A percentile compares a stretch with the other conserved stretches of the same genome.
Evolutionary conservation across 2,329 filamentous ascomycete species (phyloP).

Genomic region (Trichothecium roseum): DNA sequence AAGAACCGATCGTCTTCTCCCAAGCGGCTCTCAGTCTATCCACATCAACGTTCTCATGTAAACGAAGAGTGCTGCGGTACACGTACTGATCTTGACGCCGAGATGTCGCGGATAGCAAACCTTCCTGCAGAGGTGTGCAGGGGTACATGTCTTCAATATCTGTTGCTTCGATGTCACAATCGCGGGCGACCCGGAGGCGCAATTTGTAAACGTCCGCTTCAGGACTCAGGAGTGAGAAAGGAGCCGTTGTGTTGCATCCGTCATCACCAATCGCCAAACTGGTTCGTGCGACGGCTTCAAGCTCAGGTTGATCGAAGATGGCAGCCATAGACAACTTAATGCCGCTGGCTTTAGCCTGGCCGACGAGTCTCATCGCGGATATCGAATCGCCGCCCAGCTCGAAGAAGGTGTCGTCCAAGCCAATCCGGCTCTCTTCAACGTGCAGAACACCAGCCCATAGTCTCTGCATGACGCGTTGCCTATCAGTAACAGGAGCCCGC

Average conservation of each 20-base stretch:
- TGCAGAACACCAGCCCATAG: constrained; percentile 8
- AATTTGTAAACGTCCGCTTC: constrained; percentile 11
- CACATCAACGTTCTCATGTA: constrained; percentile 5
- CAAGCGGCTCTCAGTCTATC: constrained; percentile 7
- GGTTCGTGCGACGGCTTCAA: not conserved
- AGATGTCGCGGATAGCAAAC: constrained; percentile 19
- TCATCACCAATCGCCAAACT: constrained; percentile 4
- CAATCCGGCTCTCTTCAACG: constrained; percentile 2
- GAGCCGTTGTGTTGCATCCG: constrained; percentile 6
- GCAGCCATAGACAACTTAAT: constrained; percentile 1
- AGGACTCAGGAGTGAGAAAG: constrained; percentile 9
- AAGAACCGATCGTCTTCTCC: constrained; percentile 2
- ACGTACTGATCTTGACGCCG: constrained; percentile 11
- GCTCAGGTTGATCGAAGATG: constrained; percentile 4
- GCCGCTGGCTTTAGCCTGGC: not conserved
- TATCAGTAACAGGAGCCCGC: not conserved
- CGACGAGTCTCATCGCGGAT: constrained; percentile 6
- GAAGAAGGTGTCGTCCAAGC: constrained; percentile 13
- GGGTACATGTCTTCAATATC: constrained; percentile 22
- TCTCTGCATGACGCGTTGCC: not conserved
- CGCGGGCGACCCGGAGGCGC: constrained; percentile 4
- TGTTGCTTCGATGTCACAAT: not conserved
- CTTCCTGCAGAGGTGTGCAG: constrained; percentile 24
- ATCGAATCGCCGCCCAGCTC: constrained; percentile 13
- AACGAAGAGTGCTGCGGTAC: constrained; percentile 6